Conservation (phyloP, 1,284 basidiomycete species). For the Ustilago hordei region DNA sequence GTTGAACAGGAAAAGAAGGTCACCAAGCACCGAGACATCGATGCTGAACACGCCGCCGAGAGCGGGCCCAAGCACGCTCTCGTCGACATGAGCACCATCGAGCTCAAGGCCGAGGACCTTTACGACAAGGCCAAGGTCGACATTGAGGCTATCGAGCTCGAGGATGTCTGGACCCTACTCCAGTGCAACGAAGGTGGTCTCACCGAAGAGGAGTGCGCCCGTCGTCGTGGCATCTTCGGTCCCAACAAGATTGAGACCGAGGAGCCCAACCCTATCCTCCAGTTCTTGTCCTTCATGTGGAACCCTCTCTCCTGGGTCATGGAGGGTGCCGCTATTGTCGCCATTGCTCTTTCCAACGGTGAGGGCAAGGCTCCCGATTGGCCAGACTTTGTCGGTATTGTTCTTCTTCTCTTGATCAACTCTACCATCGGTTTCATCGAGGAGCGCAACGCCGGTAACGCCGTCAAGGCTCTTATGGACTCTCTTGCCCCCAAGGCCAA, state of each 20-base stretch:
- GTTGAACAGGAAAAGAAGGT: slow-evolving; percentile 49
- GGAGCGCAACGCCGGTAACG: slow-evolving; percentile 95
- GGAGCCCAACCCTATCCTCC: slow-evolving; percentile 79
- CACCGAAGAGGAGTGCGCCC: slow-evolving; percentile 78
- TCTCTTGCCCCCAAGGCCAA: slow-evolving; percentile 97
- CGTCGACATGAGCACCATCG: slow-evolving; percentile 74
- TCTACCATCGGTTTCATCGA: slow-evolving; percentile 98
- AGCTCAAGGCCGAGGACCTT: slow-evolving; percentile 91
- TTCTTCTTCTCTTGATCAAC: slow-evolving; percentile 91
- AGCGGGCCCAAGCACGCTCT: slow-evolving; percentile 66
- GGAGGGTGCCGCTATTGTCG: slow-evolving; percentile 96
- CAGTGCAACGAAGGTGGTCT: slow-evolving; percentile 88
- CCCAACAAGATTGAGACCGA: slow-evolving; percentile 83
- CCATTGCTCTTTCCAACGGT: slow-evolving; percentile 95
- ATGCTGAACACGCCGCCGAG: slow-evolving; percentile 53
- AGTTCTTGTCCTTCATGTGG: slow-evolving; percentile 69
- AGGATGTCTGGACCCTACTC: slow-evolving; percentile 94
- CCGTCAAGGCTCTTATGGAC: slow-evolving; percentile 99
- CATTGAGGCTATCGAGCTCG: slow-evolving; percentile 94
- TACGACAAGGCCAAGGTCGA: slow-evolving; percentile 99
- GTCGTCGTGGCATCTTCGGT: slow-evolving; percentile 93
- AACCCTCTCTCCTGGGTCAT: slow-evolving; percentile 82
- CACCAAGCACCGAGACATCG: slow-evolving; percentile 57
- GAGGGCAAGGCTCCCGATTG: slow-evolving; percentile 87
- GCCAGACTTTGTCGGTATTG: slow-evolving; percentile 97